These are phyloP conservation scores for Wallacemonas rigidus DNA, from an alignment of 208 protist species.

Conservation along the genomic window DNA sequence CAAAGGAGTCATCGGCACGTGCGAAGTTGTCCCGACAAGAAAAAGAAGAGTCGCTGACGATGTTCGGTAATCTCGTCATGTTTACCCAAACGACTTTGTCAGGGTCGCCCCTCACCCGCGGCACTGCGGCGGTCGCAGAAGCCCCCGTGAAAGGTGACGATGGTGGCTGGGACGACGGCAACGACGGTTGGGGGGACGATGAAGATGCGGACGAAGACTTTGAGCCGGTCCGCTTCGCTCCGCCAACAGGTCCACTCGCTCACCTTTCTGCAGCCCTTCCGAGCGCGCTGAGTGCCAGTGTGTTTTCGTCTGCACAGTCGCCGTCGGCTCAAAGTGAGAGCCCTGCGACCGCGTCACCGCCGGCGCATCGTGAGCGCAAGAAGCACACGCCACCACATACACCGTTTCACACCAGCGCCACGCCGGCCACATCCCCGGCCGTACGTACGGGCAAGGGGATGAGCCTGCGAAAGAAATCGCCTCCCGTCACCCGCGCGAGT, in stretches of 20 bases:
- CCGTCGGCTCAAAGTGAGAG: too few species aligned
- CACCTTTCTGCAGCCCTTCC: background rate
- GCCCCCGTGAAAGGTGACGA: background rate
- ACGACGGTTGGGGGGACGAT: conserved; percentile 36
- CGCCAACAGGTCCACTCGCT: background rate
- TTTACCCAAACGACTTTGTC: conserved; percentile 24
- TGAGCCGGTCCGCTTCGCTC: conserved; percentile 32
- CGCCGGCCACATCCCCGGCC: background rate
- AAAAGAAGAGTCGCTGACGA: conserved; percentile 23
- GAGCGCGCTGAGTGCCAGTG: background rate
- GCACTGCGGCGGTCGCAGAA: background rate
- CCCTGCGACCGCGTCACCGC: background rate
- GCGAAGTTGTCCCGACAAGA: conserved; percentile 29
- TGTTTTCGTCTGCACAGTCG: too few species aligned
- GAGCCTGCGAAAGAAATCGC: conserved; percentile 39
- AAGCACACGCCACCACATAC: conserved; percentile 3
- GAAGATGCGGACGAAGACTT: conserved; percentile 42
- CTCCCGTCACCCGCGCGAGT: conserved; percentile 13
- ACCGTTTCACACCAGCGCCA: conserved; percentile 1
- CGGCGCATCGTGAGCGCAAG: background rate
- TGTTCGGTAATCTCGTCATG: conserved; percentile 35
- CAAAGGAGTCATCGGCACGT: conserved; percentile 24
- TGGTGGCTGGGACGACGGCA: conserved; percentile 7
- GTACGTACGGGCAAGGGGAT: conserved; percentile 16
- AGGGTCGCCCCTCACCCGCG: too few species aligned